These are phyloP conservation scores for Geotrichum reessii DNA, from an alignment of 1,139 yeast genomes.

Conservation along the genomic window DNA sequence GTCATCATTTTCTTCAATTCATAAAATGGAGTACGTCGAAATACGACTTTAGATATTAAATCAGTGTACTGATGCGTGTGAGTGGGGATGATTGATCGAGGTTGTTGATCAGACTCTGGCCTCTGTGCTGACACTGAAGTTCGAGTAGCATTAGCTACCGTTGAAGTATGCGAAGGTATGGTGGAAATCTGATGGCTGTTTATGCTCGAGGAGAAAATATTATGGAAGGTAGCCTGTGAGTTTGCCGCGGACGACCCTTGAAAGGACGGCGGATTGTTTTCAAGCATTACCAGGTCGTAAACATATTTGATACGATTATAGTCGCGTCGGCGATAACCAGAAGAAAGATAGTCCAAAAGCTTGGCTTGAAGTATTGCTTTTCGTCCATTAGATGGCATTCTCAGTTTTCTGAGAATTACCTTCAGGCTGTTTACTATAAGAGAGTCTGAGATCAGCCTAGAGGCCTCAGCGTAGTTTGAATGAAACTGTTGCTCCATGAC, in stretches of 20 bases:
- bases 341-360: slow-evolving; percentile 21
- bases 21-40: slow-evolving; percentile 11
- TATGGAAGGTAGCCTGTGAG: neutral
- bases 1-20: neutral
- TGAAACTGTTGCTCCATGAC: neutral
- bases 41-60: neutral
- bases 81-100: neutral
- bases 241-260: neutral
- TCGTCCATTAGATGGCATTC: slow-evolving; percentile 29
- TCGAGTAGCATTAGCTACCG: neutral
- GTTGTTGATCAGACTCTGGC: neutral
- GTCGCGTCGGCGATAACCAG: slow-evolving; percentile 8
- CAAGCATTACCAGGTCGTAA: slow-evolving; percentile 2
- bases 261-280: slow-evolving; percentile 2
- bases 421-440: slow-evolving; percentile 32
- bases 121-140: neutral
- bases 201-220: neutral
- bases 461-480: neutral
- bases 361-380: slow-evolving; percentile 32
- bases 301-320: slow-evolving; percentile 2
- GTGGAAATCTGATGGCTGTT: neutral
- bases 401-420: slow-evolving; percentile 24
- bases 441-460: neutral
- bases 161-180: neutral
- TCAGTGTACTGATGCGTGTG: neutral